A percentile compares a stretch with the other conserved stretches of the same genome.
These are phyloP conservation scores for Tuber indicum DNA, from an alignment of 495 filamentous ascomycete species.

Conservation along the genomic window DNA sequence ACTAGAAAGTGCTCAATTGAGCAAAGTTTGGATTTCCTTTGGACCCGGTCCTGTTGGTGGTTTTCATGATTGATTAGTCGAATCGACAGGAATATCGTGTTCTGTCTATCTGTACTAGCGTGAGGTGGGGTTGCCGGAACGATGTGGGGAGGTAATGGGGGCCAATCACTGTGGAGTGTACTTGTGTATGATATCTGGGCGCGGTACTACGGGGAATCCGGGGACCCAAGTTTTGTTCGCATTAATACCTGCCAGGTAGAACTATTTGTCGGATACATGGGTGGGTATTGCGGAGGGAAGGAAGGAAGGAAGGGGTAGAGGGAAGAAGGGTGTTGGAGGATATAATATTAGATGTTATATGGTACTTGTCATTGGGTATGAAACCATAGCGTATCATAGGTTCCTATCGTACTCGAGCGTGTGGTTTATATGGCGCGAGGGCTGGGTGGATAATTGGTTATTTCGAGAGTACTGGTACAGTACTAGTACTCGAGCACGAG, in stretches of 20 bases:
- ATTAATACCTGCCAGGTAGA: background rate
- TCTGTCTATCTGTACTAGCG: background rate
- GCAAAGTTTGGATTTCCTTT: background rate
- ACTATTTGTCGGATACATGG: background rate
- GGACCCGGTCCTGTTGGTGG: background rate
- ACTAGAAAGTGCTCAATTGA: background rate
- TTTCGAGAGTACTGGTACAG: background rate
- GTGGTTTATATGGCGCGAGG: background rate
- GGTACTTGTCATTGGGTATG: background rate
- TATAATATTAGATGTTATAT: background rate
- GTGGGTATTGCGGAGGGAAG: background rate
- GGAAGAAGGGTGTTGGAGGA: background rate
- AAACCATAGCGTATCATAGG: background rate
- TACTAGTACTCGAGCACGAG: background rate
- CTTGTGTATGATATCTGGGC: background rate
- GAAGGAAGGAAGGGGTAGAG: background rate
- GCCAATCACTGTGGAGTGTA: background rate
- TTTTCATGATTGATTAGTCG: background rate
- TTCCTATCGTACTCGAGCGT: background rate
- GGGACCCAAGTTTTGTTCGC: background rate
- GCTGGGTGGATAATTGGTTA: background rate
- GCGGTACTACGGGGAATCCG: background rate
- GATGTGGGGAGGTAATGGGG: background rate
- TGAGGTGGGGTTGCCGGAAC: background rate
- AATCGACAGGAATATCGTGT: background rate